Conservation (phyloP, 2,329 filamentous ascomycete species). For the Cryphonectria naterciae region DNA sequence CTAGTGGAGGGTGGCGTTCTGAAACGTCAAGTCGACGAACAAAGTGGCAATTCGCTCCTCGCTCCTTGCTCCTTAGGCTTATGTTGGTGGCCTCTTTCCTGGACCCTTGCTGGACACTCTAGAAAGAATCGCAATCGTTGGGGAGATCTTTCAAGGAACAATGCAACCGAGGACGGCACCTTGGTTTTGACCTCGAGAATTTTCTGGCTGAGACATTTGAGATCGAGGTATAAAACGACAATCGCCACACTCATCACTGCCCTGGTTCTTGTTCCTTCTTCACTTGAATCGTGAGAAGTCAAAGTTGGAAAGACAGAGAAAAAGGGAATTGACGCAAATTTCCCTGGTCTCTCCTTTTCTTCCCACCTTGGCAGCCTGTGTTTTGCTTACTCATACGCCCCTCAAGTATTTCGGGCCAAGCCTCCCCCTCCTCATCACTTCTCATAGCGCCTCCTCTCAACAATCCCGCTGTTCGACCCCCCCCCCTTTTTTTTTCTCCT, state of each 20-base stretch:
- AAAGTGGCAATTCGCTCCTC: not conserved
- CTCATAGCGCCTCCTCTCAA: not conserved
- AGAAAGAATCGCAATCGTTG: not conserved
- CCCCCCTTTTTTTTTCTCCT: not conserved
- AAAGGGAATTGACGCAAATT: not conserved
- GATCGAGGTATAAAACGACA: not conserved
- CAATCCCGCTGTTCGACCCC: not conserved
- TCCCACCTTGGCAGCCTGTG: not conserved
- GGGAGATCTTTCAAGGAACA: not conserved
- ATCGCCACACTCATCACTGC: not conserved
- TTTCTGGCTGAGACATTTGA: not conserved
- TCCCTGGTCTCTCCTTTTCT: not conserved
- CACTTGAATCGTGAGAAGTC: not conserved
- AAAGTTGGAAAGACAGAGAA: not conserved
- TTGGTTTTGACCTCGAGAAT: not conserved
- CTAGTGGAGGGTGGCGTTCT: not conserved
- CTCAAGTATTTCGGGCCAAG: not conserved
- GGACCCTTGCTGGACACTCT: not conserved
- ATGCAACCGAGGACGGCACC: not conserved
- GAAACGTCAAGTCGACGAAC: not conserved
- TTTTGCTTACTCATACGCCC: not conserved
- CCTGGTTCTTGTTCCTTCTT: not conserved
- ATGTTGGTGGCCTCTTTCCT: not conserved
- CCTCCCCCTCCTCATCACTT: not conserved
- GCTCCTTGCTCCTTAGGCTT: not conserved